A percentile compares a stretch with the other conserved stretches of the same genome.
phyloP scores from a whole-genome alignment of 805 yeast genomes.

The Hanseniaspora nectarophila region DNA sequence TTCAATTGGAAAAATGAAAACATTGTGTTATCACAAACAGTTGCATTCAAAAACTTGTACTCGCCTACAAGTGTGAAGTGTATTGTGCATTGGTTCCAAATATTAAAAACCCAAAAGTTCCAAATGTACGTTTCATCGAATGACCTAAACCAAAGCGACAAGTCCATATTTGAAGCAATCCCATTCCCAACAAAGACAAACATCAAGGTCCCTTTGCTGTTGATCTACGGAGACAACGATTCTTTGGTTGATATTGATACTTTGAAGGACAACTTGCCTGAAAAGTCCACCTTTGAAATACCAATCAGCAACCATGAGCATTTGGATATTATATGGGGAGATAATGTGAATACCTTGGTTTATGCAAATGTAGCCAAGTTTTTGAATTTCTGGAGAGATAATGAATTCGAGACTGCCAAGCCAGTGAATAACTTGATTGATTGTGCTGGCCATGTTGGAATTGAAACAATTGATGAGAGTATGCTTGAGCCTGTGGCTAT shows the following conservation, averaged over 20 bases:
- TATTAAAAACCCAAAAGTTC: constrained; percentile 60
- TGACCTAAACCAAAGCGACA: constrained; percentile 21
- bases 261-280: constrained; percentile 59
- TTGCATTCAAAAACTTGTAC: constrained; percentile 76
- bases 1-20: constrained; percentile 73
- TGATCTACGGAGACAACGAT: constrained; percentile 71
- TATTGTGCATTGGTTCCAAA: constrained; percentile 94
- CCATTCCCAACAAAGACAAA: constrained; percentile 50
- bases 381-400: constrained; percentile 24
- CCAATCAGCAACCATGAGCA: constrained; percentile 72
- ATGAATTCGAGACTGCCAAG: constrained; percentile 5
- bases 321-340: constrained; percentile 82
- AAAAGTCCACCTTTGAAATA: constrained; percentile 35
- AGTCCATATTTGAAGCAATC: constrained; percentile 17
- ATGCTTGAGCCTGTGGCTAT: neutral
- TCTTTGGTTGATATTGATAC: constrained; percentile 76
- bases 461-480: neutral
- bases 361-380: constrained; percentile 33
- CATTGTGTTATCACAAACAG: constrained; percentile 61
- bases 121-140: constrained; percentile 51
- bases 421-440: neutral
- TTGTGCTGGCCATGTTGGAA: neutral
- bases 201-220: constrained; percentile 57
- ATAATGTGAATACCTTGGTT: constrained; percentile 41
- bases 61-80: constrained; percentile 85